Base-by-base conservation (phyloP, 139 green algal genomes). In the Nannochloris sp. region DNA sequence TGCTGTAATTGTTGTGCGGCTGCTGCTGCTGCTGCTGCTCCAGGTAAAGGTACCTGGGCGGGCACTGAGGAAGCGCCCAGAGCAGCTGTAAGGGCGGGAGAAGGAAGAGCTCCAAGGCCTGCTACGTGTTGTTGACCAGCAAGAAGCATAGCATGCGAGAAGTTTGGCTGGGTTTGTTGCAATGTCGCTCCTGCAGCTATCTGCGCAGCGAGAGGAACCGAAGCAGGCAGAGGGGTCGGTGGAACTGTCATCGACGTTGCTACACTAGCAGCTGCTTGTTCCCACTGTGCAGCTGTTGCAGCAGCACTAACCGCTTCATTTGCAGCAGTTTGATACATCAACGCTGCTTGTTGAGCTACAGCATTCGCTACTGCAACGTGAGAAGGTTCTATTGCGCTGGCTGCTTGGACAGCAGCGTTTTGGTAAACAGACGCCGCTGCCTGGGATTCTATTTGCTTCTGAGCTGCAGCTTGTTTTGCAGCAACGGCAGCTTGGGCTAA, bases 341-440 rank as follows among this genome's bases (percentile, higher is more conserved):
- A 23, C 10, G 39, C 55, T 6, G 65, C 65, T 23, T 73, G 55
- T 51, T 73, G 65, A 48, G 54, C 65, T 2, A 47, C 39, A 12
- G 33, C 23, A 3, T 51, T 25, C 3, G 65, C 65, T 6, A 35
- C 23, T 0, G n/a, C 57, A 19, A 65, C 53, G 2, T 57, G 32
- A 29, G 34, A 2, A 9, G 46, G 38, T 15, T 30, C 62, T 0
- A 10, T 45, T 2, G 56, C 54, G 2, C 37, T 37, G 19, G 56
- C 65, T 2, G 24, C 39, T 30, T 68, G 56, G 65, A 24, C n/a
- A 23, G 65, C 58, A 7, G 65, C 65, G 2, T 44, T 42, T 5
- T 73, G 55, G 6, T 61, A 71, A 25, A 31, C 32, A 8, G 25
- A 31, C 3, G 64, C 64, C 6, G 64, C 64, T 2, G 33, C 34